A percentile compares a stretch with the other conserved stretches of the same genome.
phyloP scores from a whole-genome alignment of 2,329 filamentous ascomycete genomes.

The Aspergillus sojae region DNA sequence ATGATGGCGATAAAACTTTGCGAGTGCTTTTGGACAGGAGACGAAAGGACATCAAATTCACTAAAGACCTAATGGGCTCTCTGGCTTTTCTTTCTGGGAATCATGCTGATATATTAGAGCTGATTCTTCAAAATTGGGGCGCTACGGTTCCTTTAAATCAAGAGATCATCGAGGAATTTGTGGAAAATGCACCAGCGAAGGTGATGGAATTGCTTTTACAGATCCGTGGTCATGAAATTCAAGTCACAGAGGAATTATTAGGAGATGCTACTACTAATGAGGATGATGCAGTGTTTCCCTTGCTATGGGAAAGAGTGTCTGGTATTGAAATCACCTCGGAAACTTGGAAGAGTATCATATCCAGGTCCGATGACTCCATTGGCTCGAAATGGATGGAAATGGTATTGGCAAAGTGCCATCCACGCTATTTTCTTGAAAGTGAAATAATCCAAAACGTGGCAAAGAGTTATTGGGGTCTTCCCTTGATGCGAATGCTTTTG shows the following conservation, averaged over 20 bases:
- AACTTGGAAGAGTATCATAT: neutral
- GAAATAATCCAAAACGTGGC: neutral
- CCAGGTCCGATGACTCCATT: fast-evolving
- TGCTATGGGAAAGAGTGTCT: neutral
- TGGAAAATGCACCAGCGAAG: neutral
- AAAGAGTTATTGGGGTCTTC: fast-evolving
- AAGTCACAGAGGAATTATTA: neutral
- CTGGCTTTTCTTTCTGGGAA: too few relatives aligned
- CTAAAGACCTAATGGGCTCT: neutral
- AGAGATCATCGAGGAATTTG: too few relatives aligned
- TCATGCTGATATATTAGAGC: neutral
- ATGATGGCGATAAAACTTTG: neutral
- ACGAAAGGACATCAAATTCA: neutral
- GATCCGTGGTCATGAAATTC: neutral
- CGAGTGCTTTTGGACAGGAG: neutral
- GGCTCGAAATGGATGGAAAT: neutral
- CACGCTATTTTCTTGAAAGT: neutral
- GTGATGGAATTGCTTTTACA: neutral
- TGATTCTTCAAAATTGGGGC: neutral
- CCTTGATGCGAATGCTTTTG: neutral
- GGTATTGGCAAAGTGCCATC: neutral
- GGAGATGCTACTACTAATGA: too few relatives aligned
- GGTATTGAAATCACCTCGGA: neutral
- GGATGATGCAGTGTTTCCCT: neutral
- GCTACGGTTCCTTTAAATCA: neutral